Base-by-base conservation (phyloP, 2,329 filamentous ascomycete genomes). In the Fusarium pseudoanthophilum region DNA sequence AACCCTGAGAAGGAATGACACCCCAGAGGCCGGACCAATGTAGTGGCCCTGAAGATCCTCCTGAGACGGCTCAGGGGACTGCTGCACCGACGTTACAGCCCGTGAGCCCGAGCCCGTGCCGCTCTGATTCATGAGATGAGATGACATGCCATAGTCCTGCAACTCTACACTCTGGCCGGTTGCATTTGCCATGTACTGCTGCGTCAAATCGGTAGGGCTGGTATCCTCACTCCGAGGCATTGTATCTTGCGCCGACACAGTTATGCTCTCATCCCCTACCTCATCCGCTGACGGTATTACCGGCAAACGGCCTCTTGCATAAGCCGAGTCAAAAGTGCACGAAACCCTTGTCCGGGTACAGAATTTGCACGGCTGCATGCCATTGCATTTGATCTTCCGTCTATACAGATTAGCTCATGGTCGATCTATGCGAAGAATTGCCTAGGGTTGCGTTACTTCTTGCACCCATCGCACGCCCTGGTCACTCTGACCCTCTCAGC, bases 31-130 rank as follows among this genome's bases (percentile, higher is more conserved):
- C 13, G 79, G 79, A 1, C 79, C 79, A 39, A 80, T 75, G 21
- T 81, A 81, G 21, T 81, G 80, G 0, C 80, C 79, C 60, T 81
- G 79, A 6, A 77, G 67, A 34, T 81, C 79, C 4, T 74, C 76
- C 37, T 80, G 78, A 0, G 78, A 70, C 3, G 78, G 79, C 32
- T 81, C 79, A 6, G 79, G 79, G 9, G 79, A 80, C 15, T 60
- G 64, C 14, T 72, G 75, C 7, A 75, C 71, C 13, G 76, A 77
- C 14, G 64, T 43, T 18, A 65, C 67, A 18, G 49, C 68, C 28
- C 57, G 60, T 9, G 61, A 65, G 5, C 13, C 48, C 30, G 61
- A 59, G 4, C 16, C 49, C 14, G 67, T 46, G 3, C 48, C 45
- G 4, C 51, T 56, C 16, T 53, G 58, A 1, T 26, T 65, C 10